Conservation (phyloP, 257 asterid species). For the Gentiana macrophylla region DNA sequence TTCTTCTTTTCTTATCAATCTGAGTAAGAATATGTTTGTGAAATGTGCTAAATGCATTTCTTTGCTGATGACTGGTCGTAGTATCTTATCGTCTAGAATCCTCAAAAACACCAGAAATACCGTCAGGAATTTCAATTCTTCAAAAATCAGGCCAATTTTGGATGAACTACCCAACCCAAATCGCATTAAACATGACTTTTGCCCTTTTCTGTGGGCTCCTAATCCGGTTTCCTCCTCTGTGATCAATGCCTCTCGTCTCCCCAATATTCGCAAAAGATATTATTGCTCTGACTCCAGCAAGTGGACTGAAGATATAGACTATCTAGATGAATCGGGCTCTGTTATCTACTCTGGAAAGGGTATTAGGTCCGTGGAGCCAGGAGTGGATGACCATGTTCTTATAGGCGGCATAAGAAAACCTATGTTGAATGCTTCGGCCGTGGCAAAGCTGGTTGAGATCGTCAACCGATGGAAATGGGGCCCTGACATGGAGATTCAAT, state of each 20-base stretch:
- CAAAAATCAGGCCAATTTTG: not conserved
- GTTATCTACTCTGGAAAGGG: conserved; percentile 84
- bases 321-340: conserved; percentile 81
- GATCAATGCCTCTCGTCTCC: conserved; percentile 7
- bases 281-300: conserved; percentile 43
- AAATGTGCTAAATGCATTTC: not conserved
- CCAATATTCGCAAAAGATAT: conserved; percentile 18
- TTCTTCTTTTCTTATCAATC: not conserved
- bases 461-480: conserved; percentile 98
- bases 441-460: conserved; percentile 83
- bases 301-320: conserved; percentile 81
- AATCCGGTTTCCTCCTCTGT: conserved; percentile 1
- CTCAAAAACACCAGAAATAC: conserved; percentile 16
- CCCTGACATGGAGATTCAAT: conserved; percentile 79
- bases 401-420: conserved; percentile 79
- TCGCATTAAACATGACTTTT: conserved; percentile 14
- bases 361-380: conserved; percentile 80
- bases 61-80: conserved; percentile 22
- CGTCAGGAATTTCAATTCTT: conserved; percentile 5
- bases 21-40: too few relatives aligned
- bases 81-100: conserved; percentile 25
- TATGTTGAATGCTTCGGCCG: conserved; percentile 72
- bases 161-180: conserved; percentile 5
- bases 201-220: conserved; percentile 8
- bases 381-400: conserved; percentile 81